These are phyloP conservation scores for Torulaspora maleeae DNA, from an alignment of 805 yeast species.

Conservation along the genomic window DNA sequence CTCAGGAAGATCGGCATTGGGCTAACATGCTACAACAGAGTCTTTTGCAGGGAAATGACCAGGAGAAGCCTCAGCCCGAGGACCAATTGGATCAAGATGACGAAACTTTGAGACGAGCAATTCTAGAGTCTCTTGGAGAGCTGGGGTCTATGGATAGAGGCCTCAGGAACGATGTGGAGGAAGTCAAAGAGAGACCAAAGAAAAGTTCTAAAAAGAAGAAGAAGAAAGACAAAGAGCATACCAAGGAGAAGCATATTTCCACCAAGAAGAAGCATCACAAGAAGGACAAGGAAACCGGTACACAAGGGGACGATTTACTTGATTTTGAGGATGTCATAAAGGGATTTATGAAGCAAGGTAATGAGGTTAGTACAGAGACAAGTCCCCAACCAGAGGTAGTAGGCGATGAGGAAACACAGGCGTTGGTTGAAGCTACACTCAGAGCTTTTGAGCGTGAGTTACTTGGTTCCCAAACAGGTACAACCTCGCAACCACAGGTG, in stretches of 20 bases:
- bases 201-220: conserved; percentile 20
- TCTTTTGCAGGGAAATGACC: conserved; percentile 18
- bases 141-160: conserved; percentile 15
- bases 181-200: conserved; percentile 17
- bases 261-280: conserved; percentile 12
- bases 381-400: conserved; percentile 7
- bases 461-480: conserved; percentile 14
- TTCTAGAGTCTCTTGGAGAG: conserved; percentile 30
- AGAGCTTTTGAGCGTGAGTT: conserved; percentile 34
- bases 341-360: conserved; percentile 27
- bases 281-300: conserved; percentile 9
- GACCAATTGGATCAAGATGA: conserved; percentile 33
- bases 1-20: conserved; percentile 29
- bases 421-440: conserved; percentile 34
- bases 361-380: conserved; percentile 7
- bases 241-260: conserved; percentile 10
- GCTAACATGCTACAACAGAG: conserved; percentile 32
- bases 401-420: conserved; percentile 33
- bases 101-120: conserved; percentile 33
- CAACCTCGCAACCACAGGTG: not conserved
- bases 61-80: conserved; percentile 9
- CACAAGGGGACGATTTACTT: conserved; percentile 20
- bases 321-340: conserved; percentile 33
- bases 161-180: conserved; percentile 5
- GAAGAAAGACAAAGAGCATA: conserved; percentile 18